Evolutionary conservation across 1,139 yeast species (phyloP).

Genomic region (Entelexis paramagnoliae): DNA sequence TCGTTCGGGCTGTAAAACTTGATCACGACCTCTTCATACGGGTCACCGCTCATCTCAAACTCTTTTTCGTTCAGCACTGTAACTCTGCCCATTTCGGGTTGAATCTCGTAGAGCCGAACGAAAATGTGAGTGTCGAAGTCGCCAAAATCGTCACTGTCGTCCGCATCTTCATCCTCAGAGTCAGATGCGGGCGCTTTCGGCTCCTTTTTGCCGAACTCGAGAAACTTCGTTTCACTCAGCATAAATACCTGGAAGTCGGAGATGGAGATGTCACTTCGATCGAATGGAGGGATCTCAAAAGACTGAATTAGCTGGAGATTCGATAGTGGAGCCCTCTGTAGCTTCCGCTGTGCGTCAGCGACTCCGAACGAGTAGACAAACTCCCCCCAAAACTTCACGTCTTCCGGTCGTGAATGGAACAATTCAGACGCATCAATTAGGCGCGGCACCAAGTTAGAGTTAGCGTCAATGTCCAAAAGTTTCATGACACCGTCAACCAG

Average conservation of each 20-base stretch:
- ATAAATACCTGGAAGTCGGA: background rate
- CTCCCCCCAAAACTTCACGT: background rate
- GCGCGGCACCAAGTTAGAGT: background rate
- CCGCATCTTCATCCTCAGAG: background rate
- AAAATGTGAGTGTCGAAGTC: conserved; percentile 3
- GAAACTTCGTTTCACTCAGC: background rate
- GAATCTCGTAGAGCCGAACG: conserved; percentile 1
- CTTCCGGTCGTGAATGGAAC: background rate
- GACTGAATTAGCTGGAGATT: background rate
- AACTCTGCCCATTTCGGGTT: background rate
- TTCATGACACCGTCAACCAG: background rate
- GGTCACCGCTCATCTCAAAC: conserved; percentile 8
- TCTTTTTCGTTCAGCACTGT: background rate
- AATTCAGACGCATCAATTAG: background rate
- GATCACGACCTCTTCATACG: conserved; percentile 12
- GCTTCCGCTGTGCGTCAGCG: background rate
- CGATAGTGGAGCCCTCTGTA: background rate
- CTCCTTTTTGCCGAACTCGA: background rate
- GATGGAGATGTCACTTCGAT: background rate
- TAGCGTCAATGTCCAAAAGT: background rate
- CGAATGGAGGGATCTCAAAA: background rate
- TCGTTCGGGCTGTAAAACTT: conserved; percentile 2
- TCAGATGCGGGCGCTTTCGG: background rate
- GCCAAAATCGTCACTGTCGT: background rate
- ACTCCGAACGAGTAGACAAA: background rate